Evolutionary conservation across 1,139 yeast species (phyloP), one percentile per base, ranked within the genome.

Genomic region (Taphrina flavorubra): DNA sequence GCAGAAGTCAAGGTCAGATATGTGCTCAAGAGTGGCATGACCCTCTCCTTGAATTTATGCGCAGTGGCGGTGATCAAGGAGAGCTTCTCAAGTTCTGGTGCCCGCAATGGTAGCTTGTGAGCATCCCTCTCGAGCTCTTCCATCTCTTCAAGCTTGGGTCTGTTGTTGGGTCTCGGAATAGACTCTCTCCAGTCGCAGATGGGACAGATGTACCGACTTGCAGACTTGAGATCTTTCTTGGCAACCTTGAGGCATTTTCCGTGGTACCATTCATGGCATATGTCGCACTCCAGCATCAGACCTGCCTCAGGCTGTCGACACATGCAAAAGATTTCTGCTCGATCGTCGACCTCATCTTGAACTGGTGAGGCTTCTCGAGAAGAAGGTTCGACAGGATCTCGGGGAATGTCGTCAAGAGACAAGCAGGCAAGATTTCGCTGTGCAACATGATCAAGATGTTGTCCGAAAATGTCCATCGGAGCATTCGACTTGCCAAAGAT

Each of bases 191-290:
- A 76, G 71, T 83, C 85, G 78, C 97, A 91, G 10, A 88, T 77
- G 0, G 94, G 90, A 79, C 97, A 91, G 1, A 82, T 77, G 75
- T 86, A 86, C 10, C 81, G 83, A 25, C 80, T 84, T 37, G 81
- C 80, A 2, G 72, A 74, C 51, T 72, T 79, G 73, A 71, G 73
- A 75, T 56, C 74, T 42, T 73, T 73, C 53, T 73, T 68, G 7
- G 74, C 67, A 34, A 79, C 75, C 69, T 83, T 83, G 53, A 90
- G 81, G 78, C 97, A 91, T 46, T 80, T 81, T 65, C 84, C 84
- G 76, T 90, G 96, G 36, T 72, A 72, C 95, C 95, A 89, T 75
- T 90, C 96, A 65, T 85, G 83, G 77, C 97, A 90, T 39, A 77
- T 77, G 72, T 88, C 95, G 78, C 97, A 91, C 73, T 87, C 90